Evolutionary conservation across 1,284 basidiomycete genomes (phyloP), one percentile per base, ranked within the genome.

Genomic region (Apiotrichum gracile): DNA sequence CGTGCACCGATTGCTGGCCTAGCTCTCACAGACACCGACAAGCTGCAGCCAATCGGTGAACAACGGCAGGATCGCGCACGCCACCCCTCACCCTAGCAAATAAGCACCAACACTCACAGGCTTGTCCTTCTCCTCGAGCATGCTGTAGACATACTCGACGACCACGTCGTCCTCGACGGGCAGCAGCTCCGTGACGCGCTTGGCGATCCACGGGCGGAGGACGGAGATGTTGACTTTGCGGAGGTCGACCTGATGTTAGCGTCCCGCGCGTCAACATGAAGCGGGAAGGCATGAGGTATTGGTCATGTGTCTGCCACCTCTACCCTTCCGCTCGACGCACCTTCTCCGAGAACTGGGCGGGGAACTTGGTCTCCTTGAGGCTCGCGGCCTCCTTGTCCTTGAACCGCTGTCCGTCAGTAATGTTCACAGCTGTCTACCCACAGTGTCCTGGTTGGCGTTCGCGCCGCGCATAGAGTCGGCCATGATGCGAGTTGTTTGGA

Each of bases 141-240:
- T 80, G 21, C 90, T 89, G 82, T 90, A 88, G 17, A 91, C 90
- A 70, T 96, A 97, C 72, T 97, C 94, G 25, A 96, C 85, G 27
- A 98, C 87, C 35, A 98, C 87, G 68, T 98, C 94, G 72, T 98
- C 94, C 69, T 98, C 94, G 47, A 97, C 85, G 6, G 91, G 91
- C 35, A 94, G 83, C 22, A 97, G 81, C 63, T 92, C 87, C 5
- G 87, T 83, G 51, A 96, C 84, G 69, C 90, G 89, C 76, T 89
- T 89, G 5, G 89, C 85, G 54, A 97, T 86, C 94, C 94, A 98
- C 3, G 91, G 90, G 51, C 88, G 80, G 68, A 97, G 87, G 17
- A 77, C 75, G 17, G 65, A 54, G 25, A 76, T 70, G 72, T 96
- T 94, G 55, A 97, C 91, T 79, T 96, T 96, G 49, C 87, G 82